Percentiles rank a stretch among this genome's conserved stretches.
phyloP scores from a whole-genome alignment of 805 yeast species.

The Candida tammaniensis region DNA sequence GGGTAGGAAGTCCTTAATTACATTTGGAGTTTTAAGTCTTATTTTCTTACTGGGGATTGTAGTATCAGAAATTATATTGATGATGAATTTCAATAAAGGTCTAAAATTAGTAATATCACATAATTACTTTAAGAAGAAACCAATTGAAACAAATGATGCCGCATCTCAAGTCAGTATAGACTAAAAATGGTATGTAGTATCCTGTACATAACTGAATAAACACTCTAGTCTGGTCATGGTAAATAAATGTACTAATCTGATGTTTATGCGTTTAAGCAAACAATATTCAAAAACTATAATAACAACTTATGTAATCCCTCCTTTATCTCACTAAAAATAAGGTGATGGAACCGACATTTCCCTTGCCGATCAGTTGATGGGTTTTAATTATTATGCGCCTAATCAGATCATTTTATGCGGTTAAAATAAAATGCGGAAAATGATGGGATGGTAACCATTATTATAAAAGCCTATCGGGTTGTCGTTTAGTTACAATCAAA shows the following conservation, averaged over 20 bases:
- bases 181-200: not conserved
- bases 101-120: constrained; percentile 12
- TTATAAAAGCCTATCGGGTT: not conserved
- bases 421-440: constrained; percentile 2
- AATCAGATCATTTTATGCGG: constrained; percentile 9
- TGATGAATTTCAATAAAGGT: constrained; percentile 19
- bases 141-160: not conserved
- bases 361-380: constrained; percentile 10
- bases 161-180: not conserved
- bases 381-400: constrained; percentile 1
- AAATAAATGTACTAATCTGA: too few relatives aligned
- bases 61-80: constrained; percentile 14
- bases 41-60: constrained; percentile 36
- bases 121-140: not conserved
- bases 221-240: too few relatives aligned
- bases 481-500: not conserved
- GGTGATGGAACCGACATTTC: too few relatives aligned
- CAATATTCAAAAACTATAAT: too few relatives aligned
- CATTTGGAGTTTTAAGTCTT: constrained; percentile 44
- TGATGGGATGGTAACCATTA: too few relatives aligned
- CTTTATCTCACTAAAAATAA: too few relatives aligned
- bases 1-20: constrained; percentile 42
- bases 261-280: too few relatives aligned
- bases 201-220: too few relatives aligned
- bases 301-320: too few relatives aligned